Percentiles rank a stretch among this genome's conserved stretches.
These are phyloP conservation scores for Cicer arietinum DNA, from an alignment of 306 rosid species.

Conservation along the genomic window DNA sequence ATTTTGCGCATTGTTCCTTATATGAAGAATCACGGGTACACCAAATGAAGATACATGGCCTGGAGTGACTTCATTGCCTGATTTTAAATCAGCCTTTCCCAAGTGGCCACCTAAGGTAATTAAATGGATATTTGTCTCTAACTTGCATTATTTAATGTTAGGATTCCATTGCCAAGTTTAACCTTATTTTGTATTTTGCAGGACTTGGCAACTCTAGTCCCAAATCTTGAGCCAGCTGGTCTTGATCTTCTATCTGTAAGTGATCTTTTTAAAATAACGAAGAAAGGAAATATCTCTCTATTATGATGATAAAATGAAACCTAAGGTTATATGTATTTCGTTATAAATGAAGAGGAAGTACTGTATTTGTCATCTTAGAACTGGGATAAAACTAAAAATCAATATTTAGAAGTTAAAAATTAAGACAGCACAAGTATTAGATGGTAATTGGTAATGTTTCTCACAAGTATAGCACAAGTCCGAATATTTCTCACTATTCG, in stretches of 20 bases:
- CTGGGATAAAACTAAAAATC: constrained; percentile 29
- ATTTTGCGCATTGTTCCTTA: constrained; percentile 39
- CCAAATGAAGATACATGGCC: constrained; percentile 98
- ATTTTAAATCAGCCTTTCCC: constrained; percentile 92
- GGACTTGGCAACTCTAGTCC: constrained; percentile 83
- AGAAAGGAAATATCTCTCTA: constrained; percentile 9
- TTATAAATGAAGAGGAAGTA: constrained; percentile 22
- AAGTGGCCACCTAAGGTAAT: constrained; percentile 86
- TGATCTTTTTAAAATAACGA: constrained; percentile 22
- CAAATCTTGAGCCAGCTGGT: constrained; percentile 84
- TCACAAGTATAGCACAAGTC: constrained; percentile 2
- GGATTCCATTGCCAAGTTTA: constrained; percentile 15
- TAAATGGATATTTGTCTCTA: constrained; percentile 16
- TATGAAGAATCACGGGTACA: constrained; percentile 88
- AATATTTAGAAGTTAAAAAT: neutral
- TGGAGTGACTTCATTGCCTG: constrained; percentile 95
- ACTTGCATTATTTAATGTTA: constrained; percentile 17
- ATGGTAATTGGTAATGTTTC: constrained; percentile 34
- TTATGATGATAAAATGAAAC: constrained; percentile 38
- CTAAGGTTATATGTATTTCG: neutral
- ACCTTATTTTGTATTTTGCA: constrained; percentile 47
- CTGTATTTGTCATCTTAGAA: constrained; percentile 27
- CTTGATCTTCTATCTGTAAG: constrained; percentile 93
- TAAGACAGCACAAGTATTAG: constrained; percentile 1
- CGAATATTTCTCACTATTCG: neutral